These are phyloP conservation scores for Neurospora tetrasperma DNA, from an alignment of 495 filamentous ascomycete genomes.

Conservation along the genomic window DNA sequence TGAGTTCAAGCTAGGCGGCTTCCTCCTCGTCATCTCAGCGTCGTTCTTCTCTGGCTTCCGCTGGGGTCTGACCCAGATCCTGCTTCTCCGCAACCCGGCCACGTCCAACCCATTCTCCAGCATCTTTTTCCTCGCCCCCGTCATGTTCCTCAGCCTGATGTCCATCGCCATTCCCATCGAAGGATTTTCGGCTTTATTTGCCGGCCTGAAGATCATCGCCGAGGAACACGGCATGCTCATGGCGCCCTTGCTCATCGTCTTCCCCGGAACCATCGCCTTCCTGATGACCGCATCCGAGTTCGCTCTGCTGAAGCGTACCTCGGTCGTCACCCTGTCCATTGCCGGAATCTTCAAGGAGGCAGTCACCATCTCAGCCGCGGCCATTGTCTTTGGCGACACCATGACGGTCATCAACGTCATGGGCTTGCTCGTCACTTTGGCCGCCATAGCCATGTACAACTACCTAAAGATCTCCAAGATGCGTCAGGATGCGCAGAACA, in stretches of 20 bases:
- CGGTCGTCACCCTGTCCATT: constrained; percentile 90
- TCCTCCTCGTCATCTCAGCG: constrained; percentile 82
- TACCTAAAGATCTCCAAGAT: constrained; percentile 90
- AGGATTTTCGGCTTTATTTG: constrained; percentile 54
- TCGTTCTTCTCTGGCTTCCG: constrained; percentile 95
- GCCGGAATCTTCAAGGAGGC: constrained; percentile 99
- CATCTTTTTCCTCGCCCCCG: constrained; percentile 90
- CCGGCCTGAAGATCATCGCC: constrained; percentile 51
- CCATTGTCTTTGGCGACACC: constrained; percentile 77
- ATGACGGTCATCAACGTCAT: constrained; percentile 83
- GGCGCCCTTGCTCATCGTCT: constrained; percentile 60
- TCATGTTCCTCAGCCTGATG: constrained; percentile 86
- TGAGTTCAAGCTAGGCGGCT: constrained; percentile 81
- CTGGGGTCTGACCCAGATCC: constrained; percentile 94
- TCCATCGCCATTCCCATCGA: constrained; percentile 79
- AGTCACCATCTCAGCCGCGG: constrained; percentile 85
- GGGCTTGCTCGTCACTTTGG: constrained; percentile 80
- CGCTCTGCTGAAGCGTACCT: constrained; percentile 86
- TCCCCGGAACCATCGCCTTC: constrained; percentile 87
- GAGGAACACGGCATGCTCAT: constrained; percentile 50
- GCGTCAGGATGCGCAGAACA: constrained; percentile 55
- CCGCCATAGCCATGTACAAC: constrained; percentile 81
- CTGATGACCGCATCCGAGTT: constrained; percentile 96
- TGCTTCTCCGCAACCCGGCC: constrained; percentile 86
- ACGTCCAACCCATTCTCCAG: constrained; percentile 95